Evolutionary conservation across 1,139 yeast species (phyloP), one percentile per base, ranked within the genome.

Genomic region (Arxiozyma bovina): DNA sequence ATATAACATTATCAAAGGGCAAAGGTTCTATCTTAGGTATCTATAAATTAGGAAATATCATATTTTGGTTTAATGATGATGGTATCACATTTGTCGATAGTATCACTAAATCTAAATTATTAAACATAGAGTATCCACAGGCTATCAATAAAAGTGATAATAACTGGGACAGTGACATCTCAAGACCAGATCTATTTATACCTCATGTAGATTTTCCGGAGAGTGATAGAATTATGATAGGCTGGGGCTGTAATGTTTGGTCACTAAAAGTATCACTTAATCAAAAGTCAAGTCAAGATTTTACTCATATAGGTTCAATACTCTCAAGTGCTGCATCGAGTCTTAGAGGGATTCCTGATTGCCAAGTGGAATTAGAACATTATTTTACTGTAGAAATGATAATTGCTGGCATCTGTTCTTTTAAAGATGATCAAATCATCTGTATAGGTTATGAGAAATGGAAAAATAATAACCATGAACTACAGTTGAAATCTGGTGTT

Each of bases 201-300:
- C 98, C 98, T 0, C 77, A 88, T 50, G 77, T 87, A 3, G 80
- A 80, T 54, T 77, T 80, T 53, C 82, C 87, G 0, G 96, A 87
- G 60, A 73, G 78, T 0, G 86, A 86, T 64, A 70, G 90, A 53
- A 73, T 90, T 6, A 71, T 87, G 3, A 77, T 93, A 43, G 96
- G 91, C 0, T 93, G 99, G 99, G 88, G 82, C 3, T 77, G 81
- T 59, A 79, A 82, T 58, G 74, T 93, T 1, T 91, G 96, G 95
- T 75, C 80, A 43, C 73, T 91, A 48, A 77, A 85, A 61, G 74
- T 86, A 3, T 72, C 56, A 52, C 63, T 53, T 12, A 38, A 44
- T 1, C 53, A 42, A 47, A 53, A 47, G 8, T 46, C 54, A 18
- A 52, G 45, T n/a, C 43, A 30, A 18, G 53, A 53, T 21, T 41